Base-by-base conservation (phyloP, 2,329 filamentous ascomycete species). In the Byssoonygena ceratinophila region DNA sequence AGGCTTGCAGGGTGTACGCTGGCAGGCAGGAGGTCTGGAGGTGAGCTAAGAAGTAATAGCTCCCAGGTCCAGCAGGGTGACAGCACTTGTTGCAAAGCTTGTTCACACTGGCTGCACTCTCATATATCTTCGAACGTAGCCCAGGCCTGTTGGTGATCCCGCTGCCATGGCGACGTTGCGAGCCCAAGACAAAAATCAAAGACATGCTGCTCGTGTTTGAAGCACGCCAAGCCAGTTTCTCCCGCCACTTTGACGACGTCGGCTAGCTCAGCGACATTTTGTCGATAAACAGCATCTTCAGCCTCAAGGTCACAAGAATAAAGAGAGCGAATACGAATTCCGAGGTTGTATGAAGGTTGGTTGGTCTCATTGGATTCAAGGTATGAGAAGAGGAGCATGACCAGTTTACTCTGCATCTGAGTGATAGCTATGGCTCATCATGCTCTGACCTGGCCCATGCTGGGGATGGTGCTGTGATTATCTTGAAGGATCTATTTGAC, bases 191-290 rank as follows among this genome's bases (percentile, higher is more conserved):
- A 6, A 1, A 20, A 31, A 20, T 45, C 43, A 31, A 31, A 37
- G 20, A 47, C 45, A 47, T 29, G 20, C 14, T 16, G 31, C 31
- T 47, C 45, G 45, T 47, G 45, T 47, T 47, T 14, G 7, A 22
- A 16, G 22, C 20, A 11, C 12, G 45, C 45, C 45, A 47, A 47
- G 45, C 18, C 16, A 23, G 3, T 6, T 18, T 12, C 12, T 11
- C 8, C 37, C 16, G 2, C 37, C 18, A 23, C 37, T 4, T 9
- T 40, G 37, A 22, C 18, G 11, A 22, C 18, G 16, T 22, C 11
- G 18, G 37, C 16, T 16, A n/a, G 4, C 8, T 3, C 12, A 40
- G 37, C 18, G 22, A 16, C n/a, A 5, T 9, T 16, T 14, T 39
- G 37, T 22, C n/a, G 9, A 23, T 11, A 23, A 1, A 43, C 23